These are phyloP conservation scores for Stemphylium vesicarium DNA, from an alignment of 2,329 filamentous ascomycete species.

Conservation along the genomic window DNA sequence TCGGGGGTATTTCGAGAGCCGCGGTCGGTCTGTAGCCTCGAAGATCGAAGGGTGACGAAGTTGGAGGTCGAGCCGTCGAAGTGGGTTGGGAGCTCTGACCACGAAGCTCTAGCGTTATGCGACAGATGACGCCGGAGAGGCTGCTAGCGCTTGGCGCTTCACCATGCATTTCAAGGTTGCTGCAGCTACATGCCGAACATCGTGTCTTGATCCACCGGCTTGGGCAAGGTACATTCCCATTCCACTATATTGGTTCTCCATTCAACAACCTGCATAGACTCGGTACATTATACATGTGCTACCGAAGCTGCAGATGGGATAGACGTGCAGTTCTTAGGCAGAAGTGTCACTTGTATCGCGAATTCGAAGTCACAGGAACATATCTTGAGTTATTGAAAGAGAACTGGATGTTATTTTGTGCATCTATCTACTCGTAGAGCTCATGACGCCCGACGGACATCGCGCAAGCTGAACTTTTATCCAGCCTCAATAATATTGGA, in stretches of 20 bases:
- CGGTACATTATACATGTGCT: too few species aligned
- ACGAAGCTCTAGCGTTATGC: conserved; percentile 20
- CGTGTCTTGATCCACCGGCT: not conserved
- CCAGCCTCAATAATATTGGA: not conserved
- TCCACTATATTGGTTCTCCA: too few species aligned
- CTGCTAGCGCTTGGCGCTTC: conserved; percentile 6
- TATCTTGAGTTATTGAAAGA: too few species aligned
- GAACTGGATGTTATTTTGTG: not conserved
- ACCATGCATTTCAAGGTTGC: not conserved
- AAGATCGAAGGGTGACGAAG: conserved; percentile 29
- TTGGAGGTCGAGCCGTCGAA: conserved; percentile 29
- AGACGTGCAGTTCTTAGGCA: too few species aligned
- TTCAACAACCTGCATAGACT: too few species aligned
- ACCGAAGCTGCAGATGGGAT: too few species aligned
- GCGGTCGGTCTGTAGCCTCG: conserved; percentile 27
- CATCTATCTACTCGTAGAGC: not conserved
- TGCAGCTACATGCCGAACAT: not conserved
- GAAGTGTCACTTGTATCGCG: too few species aligned
- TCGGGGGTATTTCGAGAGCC: conserved; percentile 22
- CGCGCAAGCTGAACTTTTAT: not conserved
- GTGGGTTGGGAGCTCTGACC: conserved; percentile 38
- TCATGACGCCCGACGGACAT: not conserved
- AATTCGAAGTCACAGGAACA: too few species aligned
- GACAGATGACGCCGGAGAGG: conserved; percentile 17
- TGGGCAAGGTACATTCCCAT: not conserved